Evolutionary conservation across 2,329 filamentous ascomycete species (phyloP).

Genomic region (Diaporthe sp.): DNA sequence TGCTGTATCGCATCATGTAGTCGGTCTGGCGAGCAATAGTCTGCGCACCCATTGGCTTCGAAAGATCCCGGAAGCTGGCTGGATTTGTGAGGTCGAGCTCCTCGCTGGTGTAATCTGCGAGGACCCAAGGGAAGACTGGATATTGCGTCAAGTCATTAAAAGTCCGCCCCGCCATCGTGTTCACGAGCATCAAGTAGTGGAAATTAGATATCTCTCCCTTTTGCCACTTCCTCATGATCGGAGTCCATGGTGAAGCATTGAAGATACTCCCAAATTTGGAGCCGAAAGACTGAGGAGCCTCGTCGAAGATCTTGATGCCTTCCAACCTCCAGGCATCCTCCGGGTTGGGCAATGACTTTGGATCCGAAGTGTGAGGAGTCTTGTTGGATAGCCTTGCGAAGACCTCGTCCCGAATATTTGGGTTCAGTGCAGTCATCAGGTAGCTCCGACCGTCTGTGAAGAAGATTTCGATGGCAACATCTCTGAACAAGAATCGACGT

Average conservation of each 20-base stretch:
- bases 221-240: constrained; percentile 90
- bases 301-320: constrained; percentile 78
- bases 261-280: constrained; percentile 95
- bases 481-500: constrained; percentile 92
- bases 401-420: constrained; percentile 82
- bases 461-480: constrained; percentile 97
- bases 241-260: constrained; percentile 84
- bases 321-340: constrained; percentile 96
- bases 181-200: constrained; percentile 98
- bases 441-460: constrained; percentile 98
- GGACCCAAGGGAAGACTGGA: constrained; percentile 96
- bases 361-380: constrained; percentile 83
- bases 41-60: constrained; percentile 97
- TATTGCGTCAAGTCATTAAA: constrained; percentile 99
- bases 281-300: constrained; percentile 75
- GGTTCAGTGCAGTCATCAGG: constrained; percentile 85
- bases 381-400: constrained; percentile 82
- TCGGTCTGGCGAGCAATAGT: constrained; percentile 81
- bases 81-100: constrained; percentile 90
- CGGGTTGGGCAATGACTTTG: constrained; percentile 78
- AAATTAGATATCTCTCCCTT: constrained; percentile 98
- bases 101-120: constrained; percentile 95
- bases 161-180: constrained; percentile 95
- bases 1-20: constrained; percentile 87
- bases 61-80: constrained; percentile 88